Evolutionary conservation across 441 rosid genomes (phyloP), one percentile per base, ranked within the genome.

Genomic region (Jatropha podagrica): DNA sequence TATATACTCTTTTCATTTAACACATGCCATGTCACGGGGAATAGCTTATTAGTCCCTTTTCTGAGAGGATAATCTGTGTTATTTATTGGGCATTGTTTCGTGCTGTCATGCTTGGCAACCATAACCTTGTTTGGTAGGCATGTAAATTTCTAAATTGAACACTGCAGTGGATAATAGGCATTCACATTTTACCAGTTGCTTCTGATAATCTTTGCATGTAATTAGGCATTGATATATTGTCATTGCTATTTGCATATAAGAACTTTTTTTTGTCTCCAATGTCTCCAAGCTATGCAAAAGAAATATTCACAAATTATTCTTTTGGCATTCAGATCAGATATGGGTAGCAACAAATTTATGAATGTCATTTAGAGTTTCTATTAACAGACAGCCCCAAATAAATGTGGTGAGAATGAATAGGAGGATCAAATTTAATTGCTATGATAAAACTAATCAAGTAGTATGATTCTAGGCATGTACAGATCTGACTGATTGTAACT

Each of bases 51-150:
- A 37, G 23, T 17, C 32, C 64, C 51, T 4, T 17, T 65, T 65
- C 20, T 20, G 62, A 73, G 76, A 64, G 62, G 40, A 73, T 68
- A 40, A 64, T 20, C 15, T 20, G 2, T 40, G 62, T 61, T 42
- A 4, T 60, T 4, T 46, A 52, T 18, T 56, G n/a, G 63, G 38
- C 40, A 32, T 17, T 38, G 14, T 55, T 55, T 55, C 18, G 8
- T 41, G 15, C 20, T 9, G 18, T 17, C 3, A 55, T 55, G 8
- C 11, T 55, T 17, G 26, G 1, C 32, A 32, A 32, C 32, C 32
- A 32, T 32, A 32, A 32, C 6, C 7, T 23, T 58, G 12, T 3
- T 58, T 20, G 14, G 62, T 27, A 58, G 62, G 62, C 32, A 20
- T 58, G 37, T 23, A 23, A 59, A 2, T 0, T 20, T 59, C 37